Evolutionary conservation across 2,329 filamentous ascomycete genomes (phyloP).

Genomic region (Paecilomyces dactylethromorphus): DNA sequence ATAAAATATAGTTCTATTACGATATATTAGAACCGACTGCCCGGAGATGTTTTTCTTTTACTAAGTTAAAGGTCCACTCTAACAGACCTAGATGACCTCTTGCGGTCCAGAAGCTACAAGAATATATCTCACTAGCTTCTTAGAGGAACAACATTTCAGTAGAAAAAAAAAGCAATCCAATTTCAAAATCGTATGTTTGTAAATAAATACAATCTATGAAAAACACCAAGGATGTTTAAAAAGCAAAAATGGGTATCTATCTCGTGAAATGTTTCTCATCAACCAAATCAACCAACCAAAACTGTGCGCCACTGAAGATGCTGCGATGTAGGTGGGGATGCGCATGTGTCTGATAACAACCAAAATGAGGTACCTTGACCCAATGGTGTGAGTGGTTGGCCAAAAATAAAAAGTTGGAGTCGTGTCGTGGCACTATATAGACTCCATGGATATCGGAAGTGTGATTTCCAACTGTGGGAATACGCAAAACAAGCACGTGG

Average conservation of each 20-base stretch:
- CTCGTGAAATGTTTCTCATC: neutral
- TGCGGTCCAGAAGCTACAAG: too few relatives aligned
- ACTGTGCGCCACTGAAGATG: neutral
- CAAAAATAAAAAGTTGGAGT: too few relatives aligned
- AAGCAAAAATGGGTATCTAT: neutral
- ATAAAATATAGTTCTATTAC: neutral
- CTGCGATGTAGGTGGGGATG: neutral
- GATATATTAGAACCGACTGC: too few relatives aligned
- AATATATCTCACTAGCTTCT: too few relatives aligned
- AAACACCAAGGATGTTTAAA: neutral
- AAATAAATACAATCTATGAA: neutral
- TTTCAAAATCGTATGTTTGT: neutral
- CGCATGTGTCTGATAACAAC: too few relatives aligned
- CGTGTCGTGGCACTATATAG: too few relatives aligned
- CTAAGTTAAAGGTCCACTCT: too few relatives aligned
- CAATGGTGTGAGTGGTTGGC: too few relatives aligned
- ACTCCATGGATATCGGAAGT: neutral
- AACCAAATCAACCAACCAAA: neutral
- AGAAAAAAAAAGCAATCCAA: neutral
- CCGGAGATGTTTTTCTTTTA: too few relatives aligned
- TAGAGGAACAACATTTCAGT: too few relatives aligned
- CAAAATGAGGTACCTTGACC: too few relatives aligned
- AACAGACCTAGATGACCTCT: too few relatives aligned
- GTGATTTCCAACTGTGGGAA: neutral
- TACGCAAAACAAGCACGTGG: neutral